These are phyloP conservation scores for Fraxinus sp. DNA, from an alignment of 305 asterid genomes.

Conservation along the genomic window DNA sequence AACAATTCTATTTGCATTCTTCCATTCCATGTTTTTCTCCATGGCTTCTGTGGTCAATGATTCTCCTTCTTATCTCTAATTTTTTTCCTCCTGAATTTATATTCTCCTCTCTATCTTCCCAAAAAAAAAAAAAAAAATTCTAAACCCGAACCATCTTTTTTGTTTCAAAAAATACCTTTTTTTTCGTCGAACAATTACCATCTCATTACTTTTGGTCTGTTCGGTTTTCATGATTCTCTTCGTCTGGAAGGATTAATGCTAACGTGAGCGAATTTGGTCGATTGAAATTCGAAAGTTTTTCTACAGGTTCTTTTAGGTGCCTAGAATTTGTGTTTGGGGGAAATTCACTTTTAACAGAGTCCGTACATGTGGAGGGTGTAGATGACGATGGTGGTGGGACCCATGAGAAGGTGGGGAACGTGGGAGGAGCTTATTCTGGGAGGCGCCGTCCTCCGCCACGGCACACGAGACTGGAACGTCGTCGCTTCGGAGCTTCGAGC, in stretches of 20 bases:
- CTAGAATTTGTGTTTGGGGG: not conserved
- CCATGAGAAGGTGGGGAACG: conserved; percentile 64
- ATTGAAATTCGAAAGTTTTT: conserved; percentile 15
- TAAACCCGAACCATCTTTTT: not conserved
- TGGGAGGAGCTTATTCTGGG: conserved; percentile 92
- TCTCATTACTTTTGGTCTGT: not conserved
- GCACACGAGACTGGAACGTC: conserved; percentile 74
- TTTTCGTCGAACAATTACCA: not conserved
- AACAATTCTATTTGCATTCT: conserved; percentile 1
- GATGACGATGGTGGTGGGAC: conserved; percentile 47
- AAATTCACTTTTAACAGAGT: conserved; percentile 6
- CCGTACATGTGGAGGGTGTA: conserved; percentile 40
- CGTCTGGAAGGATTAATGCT: conserved; percentile 10
- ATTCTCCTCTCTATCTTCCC: not conserved
- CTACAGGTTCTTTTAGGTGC: not conserved
- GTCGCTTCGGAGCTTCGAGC: conserved; percentile 77
- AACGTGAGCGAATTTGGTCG: conserved; percentile 32
- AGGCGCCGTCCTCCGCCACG: conserved; percentile 86
- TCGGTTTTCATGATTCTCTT: not conserved
- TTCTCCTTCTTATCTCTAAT: not conserved
- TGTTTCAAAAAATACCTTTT: not conserved
- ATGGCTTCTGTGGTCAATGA: conserved; percentile 10
- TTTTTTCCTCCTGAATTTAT: not conserved
- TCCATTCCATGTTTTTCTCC: conserved; percentile 25
- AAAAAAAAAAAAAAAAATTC: not conserved